phyloP scores from a whole-genome alignment of 2,329 filamentous ascomycete genomes.

The Neoscytalidium dimidiatum region DNA sequence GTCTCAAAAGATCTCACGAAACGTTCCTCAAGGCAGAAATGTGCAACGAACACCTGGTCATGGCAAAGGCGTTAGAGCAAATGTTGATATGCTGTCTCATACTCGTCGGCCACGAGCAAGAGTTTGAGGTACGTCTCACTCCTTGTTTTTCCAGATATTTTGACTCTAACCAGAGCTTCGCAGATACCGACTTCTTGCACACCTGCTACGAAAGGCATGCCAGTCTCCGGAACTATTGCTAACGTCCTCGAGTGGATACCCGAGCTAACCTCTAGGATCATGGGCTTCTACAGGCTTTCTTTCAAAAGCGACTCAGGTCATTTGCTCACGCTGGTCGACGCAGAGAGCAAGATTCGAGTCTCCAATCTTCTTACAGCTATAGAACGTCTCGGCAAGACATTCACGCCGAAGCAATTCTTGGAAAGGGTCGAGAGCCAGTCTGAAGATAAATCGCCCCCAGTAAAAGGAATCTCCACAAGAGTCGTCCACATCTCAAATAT shows the following conservation, averaged over 20 bases:
- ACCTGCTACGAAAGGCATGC: constrained; percentile 8
- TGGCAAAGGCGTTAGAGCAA: constrained; percentile 90
- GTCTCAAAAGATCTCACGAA: constrained; percentile 79
- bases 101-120: constrained; percentile 78
- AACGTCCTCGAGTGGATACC: constrained; percentile 6
- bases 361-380: constrained; percentile 13
- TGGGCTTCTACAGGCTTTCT: constrained; percentile 16
- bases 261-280: constrained; percentile 14
- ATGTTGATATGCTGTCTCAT: constrained; percentile 81
- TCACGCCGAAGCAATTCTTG: constrained; percentile 14
- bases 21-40: constrained; percentile 75
- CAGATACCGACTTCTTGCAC: constrained; percentile 16
- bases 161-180: background rate
- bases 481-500: constrained; percentile 58
- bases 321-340: constrained; percentile 8
- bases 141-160: background rate
- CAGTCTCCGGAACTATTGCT: constrained; percentile 6
- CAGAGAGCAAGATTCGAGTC: constrained; percentile 14
- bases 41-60: constrained; percentile 92
- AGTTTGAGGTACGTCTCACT: constrained; percentile 65
- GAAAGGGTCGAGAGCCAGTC: constrained; percentile 38
- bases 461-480: constrained; percentile 27
- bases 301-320: constrained; percentile 18
- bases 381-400: background rate
- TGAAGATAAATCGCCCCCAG: constrained; percentile 39